Evolutionary conservation across 306 rosid genomes (phyloP), one percentile per base, ranked within the genome.

Genomic region (Cicer pinnatifidum): DNA sequence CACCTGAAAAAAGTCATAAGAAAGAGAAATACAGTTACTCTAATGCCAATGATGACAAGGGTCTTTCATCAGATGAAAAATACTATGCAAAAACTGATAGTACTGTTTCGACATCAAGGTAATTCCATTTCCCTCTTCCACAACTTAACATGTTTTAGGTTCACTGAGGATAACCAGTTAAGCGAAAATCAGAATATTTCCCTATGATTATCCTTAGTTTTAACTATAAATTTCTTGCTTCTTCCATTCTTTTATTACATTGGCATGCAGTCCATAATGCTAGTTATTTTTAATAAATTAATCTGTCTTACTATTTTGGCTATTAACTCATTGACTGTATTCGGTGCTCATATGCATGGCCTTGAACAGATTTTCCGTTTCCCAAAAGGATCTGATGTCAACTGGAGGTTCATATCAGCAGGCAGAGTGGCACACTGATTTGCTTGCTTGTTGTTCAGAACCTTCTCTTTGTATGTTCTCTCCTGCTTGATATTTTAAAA

Each of bases 381-480:
- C 96, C 11, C 86, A 84, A 76, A 90, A 80, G 65, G 96, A 88
- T 82, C 68, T 86, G 69, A 72, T 78, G 71, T 90, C 96, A 28
- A 85, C 84, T 43, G 87, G 87, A 72, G 84, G 86, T 71, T 88
- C 96, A 48, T 76, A 80, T 82, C 85, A 63, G 58, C 85, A 83
- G 47, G 93, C 80, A 69, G 96, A 95, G 48, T 95, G 99, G 99
- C 93, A 90, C 58, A 84, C 88, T 67, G 99, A 95, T 89, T 87
- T 95, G 70, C 99, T 95, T 23, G 91, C 91, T 67, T 95, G 99
- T 80, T 95, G 97, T 80, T 87, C 99, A 20, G 97, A 95, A 70
- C 97, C 97, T 60, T 85, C 80, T 62, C 87, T 95, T 60, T 95
- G 99, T 95, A 90, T 33, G 96, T 85, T 67, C 56, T 78, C 80